Conservation (phyloP, 306 rosid genomes). For the Alnus glutinosa region DNA sequence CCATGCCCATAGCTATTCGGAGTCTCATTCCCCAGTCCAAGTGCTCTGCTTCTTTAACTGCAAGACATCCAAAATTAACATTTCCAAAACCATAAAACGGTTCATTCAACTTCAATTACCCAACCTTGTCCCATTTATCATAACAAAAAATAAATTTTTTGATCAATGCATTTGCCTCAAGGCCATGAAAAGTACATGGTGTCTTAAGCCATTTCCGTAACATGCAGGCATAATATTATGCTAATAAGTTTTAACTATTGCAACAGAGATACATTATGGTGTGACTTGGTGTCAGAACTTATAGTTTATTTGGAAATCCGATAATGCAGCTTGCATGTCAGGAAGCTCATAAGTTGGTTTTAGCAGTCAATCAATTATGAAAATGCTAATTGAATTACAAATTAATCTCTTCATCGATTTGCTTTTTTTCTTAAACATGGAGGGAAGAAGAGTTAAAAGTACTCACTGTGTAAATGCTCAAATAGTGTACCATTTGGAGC, state of each 20-base stretch:
- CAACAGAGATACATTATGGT: too few species aligned
- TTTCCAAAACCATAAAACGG: slow-evolving; percentile 5
- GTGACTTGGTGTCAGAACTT: too few species aligned
- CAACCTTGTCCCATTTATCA: not conserved
- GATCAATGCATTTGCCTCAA: not conserved
- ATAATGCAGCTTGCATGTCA: too few species aligned
- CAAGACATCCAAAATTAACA: slow-evolving; percentile 29
- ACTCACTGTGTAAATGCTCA: slow-evolving; percentile 91
- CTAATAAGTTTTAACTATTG: too few species aligned
- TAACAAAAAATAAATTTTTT: not conserved
- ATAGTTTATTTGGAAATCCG: too few species aligned
- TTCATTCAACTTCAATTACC: not conserved
- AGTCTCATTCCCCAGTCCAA: slow-evolving; percentile 81
- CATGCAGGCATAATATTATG: too few species aligned
- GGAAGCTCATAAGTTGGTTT: too few species aligned
- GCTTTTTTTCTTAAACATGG: not conserved
- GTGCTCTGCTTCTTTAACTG: slow-evolving; percentile 89
- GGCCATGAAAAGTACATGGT: too few species aligned
- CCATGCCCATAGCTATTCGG: slow-evolving; percentile 90
- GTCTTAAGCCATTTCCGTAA: too few species aligned
- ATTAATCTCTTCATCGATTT: too few species aligned
- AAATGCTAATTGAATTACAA: too few species aligned
- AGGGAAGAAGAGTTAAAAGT: not conserved
- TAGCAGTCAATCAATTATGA: too few species aligned
- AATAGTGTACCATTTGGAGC: slow-evolving; percentile 94